A percentile compares a stretch with the other conserved stretches of the same genome.
Conservation (phyloP, 805 yeast genomes). For the Ogataea saltuana region DNA sequence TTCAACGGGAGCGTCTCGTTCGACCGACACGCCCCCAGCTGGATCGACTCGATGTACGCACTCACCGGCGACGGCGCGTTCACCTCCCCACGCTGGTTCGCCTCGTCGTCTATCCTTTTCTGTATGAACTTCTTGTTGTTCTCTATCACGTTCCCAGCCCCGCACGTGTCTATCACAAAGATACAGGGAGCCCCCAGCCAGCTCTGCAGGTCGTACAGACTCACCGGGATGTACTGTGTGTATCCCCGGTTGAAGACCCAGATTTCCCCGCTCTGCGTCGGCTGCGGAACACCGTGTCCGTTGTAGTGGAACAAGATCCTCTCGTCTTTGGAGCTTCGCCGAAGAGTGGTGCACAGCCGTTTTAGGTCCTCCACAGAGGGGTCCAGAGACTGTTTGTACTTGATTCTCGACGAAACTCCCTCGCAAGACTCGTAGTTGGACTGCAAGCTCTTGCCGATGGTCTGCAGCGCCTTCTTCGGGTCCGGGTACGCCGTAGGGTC, state of each 20-base stretch:
- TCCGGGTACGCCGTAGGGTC: conserved; percentile 83
- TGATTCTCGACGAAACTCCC: conserved; percentile 71
- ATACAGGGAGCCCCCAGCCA: conserved; percentile 99
- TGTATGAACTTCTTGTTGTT: conserved; percentile 90
- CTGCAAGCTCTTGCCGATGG: conserved; percentile 85
- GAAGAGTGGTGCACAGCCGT: conserved; percentile 81
- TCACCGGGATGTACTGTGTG: conserved; percentile 96
- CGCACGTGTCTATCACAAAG: conserved; percentile 90
- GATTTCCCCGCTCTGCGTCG: conserved; percentile 93
- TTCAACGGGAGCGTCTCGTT: conserved; percentile 88
- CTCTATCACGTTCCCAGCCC: conserved; percentile 89
- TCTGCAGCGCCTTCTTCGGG: conserved; percentile 86
- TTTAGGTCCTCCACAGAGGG: conserved; percentile 96
- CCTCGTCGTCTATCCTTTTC: conserved; percentile 84
- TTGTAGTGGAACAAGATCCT: conserved; percentile 92
- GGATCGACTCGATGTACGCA: conserved; percentile 83
- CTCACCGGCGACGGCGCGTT: conserved; percentile 61
- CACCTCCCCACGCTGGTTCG: conserved; percentile 54
- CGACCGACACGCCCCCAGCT: conserved; percentile 87
- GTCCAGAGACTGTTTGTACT: conserved; percentile 88
- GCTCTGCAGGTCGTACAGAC: conserved; percentile 89
- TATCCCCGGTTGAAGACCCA: conserved; percentile 98
- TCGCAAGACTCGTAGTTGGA: conserved; percentile 74
- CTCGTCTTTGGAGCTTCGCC: conserved; percentile 92
- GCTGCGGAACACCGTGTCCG: conserved; percentile 98